Evolutionary conservation across 768 basidiomycete genomes (phyloP), one percentile per base, ranked within the genome.

Genomic region (Hirschioporus abietinus): DNA sequence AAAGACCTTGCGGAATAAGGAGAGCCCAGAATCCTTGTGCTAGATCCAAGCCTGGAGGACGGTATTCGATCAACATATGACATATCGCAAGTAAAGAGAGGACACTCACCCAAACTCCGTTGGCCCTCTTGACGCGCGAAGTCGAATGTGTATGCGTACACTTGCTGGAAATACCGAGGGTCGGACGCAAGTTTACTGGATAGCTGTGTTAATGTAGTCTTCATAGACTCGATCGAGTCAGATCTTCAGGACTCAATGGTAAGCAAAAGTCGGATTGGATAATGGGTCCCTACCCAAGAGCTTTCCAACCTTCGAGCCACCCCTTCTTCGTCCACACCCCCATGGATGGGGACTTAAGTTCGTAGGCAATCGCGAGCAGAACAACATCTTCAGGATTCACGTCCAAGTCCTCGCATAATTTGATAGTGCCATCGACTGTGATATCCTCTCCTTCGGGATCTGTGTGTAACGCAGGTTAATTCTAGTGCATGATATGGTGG

Each of bases 281-380:
- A 23, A 42, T 64, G 17, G n/a, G 26, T 77, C 88, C 42, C 66
- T 71, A 91, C 91, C 89, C 84, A 36, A 91, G 77, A 17, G 71
- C 74, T 75, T 87, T 90, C 93, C 93, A 94, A 0, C 93, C 93
- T 0, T 92, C 90, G 36, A 86, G 71, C 92, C 92, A 96, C 0
- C 86, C 88, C 67, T 84, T 78, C 69, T 79, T 82, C 35, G 79
- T 81, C 88, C 93, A 96, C 66, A 83, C 80, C 1, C 91, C 93
- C 64, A 96, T 79, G 67, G 78, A 72, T 0, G 89, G 90, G 5
- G 91, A 91, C 72, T 90, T 88, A 26, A 94, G 83, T 71, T 94
- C 91, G 71, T 83, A 92, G 9, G 93, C 94, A 57, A 96, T 79
- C 6, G 90, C 86, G 58, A 96, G 83, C 64, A 96, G 79, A 8